Conservation (phyloP, 441 rosid species). For the Breynia disticha region DNA sequence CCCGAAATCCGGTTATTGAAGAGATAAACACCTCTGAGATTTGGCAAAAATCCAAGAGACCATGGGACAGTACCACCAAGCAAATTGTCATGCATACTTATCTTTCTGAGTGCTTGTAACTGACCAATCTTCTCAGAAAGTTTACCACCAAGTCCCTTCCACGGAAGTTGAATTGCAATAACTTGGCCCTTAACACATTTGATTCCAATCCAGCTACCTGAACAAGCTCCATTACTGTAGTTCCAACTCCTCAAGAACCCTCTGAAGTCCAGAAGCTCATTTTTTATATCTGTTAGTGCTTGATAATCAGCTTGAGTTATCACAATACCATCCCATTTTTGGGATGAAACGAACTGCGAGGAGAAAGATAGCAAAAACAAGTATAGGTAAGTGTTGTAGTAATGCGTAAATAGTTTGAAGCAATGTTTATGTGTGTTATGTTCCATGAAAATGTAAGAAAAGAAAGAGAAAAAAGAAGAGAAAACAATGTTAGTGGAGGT, state of each 20-base stretch:
- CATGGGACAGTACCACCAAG: conserved; percentile 59
- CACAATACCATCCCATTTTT: conserved; percentile 59
- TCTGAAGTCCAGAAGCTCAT: conserved; percentile 50
- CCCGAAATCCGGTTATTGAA: conserved; percentile 73
- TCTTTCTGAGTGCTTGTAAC: conserved; percentile 63
- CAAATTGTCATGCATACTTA: conserved; percentile 67
- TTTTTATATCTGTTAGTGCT: conserved; percentile 55
- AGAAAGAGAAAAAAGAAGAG: background rate
- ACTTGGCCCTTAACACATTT: conserved; percentile 80
- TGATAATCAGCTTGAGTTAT: conserved; percentile 63
- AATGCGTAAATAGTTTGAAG: conserved; percentile 10
- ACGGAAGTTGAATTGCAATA: conserved; percentile 72
- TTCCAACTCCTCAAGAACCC: conserved; percentile 76
- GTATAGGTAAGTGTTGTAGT: conserved; percentile 9
- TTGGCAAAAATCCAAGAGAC: conserved; percentile 51
- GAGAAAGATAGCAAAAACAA: conserved; percentile 19
- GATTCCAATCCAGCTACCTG: conserved; percentile 87
- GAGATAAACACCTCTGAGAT: conserved; percentile 72
- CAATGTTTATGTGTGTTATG: conserved; percentile 10
- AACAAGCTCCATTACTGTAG: conserved; percentile 58
- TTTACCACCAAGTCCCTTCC: conserved; percentile 71
- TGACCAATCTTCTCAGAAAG: conserved; percentile 71
- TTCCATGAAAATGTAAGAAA: conserved; percentile 27
- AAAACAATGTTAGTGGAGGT: background rate
- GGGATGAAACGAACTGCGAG: conserved; percentile 26